Evolutionary conservation across 1,284 basidiomycete genomes (phyloP).

Genomic region (Sporisorium graminicola): DNA sequence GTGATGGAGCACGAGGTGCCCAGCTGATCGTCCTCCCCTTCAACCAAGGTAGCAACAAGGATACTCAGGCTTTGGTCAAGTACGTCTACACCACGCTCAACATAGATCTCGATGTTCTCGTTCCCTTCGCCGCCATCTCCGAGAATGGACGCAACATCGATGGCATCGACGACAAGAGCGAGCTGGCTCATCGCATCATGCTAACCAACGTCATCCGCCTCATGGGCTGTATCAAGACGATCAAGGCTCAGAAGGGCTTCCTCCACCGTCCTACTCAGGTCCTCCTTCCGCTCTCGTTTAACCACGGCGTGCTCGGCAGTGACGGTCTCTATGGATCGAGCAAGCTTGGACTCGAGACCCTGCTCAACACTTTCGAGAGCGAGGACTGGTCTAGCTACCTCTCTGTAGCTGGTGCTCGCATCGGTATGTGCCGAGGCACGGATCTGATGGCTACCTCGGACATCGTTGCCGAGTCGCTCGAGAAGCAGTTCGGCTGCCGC

Average conservation of each 20-base stretch:
- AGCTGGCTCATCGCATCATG: slow-evolving; percentile 92
- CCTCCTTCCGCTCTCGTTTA: slow-evolving; percentile 94
- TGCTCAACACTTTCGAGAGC: slow-evolving; percentile 99
- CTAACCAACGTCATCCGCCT: slow-evolving; percentile 88
- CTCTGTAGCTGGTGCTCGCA: slow-evolving; percentile 96
- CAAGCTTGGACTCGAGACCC: slow-evolving; percentile 96
- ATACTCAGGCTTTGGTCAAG: slow-evolving; percentile 90
- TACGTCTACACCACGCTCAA: slow-evolving; percentile 95
- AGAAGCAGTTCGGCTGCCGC: slow-evolving; percentile 92
- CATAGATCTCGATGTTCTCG: slow-evolving; percentile 96
- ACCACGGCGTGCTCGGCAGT: slow-evolving; percentile 96
- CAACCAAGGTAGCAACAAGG: slow-evolving; percentile 98
- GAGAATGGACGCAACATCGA: slow-evolving; percentile 99
- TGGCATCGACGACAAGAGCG: slow-evolving; percentile 94
- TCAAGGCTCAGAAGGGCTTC: slow-evolving; percentile 95
- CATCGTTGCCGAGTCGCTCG: slow-evolving; percentile 92
- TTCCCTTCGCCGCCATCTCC: slow-evolving; percentile 97
- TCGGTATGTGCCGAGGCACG: slow-evolving; percentile 88
- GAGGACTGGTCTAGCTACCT: slow-evolving; percentile 94
- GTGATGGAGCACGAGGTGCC: slow-evolving; percentile 91
- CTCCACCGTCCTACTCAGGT: slow-evolving; percentile 98
- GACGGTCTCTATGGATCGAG: slow-evolving; percentile 98
- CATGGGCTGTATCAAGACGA: slow-evolving; percentile 94
- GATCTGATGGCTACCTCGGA: slow-evolving; percentile 96
- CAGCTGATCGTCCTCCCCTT: slow-evolving; percentile 97